Evolutionary conservation across 2,329 filamentous ascomycete species (phyloP), one percentile per base, ranked within the genome.

Genomic region (Ophiocordyceps unilateralis): DNA sequence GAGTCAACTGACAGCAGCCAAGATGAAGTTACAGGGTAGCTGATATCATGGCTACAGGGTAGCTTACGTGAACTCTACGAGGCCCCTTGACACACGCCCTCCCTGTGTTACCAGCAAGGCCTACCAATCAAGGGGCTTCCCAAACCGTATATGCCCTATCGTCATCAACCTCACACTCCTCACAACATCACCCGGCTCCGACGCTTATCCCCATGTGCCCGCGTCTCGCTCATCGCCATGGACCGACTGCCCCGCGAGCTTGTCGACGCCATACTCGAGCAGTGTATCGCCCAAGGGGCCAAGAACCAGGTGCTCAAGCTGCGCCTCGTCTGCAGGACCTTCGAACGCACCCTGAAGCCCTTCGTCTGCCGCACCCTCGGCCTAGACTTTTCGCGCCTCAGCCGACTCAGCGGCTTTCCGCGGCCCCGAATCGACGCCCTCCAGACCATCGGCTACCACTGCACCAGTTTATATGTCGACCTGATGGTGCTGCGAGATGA

Each of bases 401-500:
- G 63, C 49, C 58, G 51, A 46, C 53, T 55, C 41, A 61, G 54
- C 49, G 55, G 48, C 26, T 48, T 52, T 15, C 48, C 47, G 17
- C 61, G 53, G 5, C 63, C 60, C 1, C 54, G 60, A 41, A 46
- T 60, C n/a, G 58, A 61, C 50, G 62, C 61, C 7, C 52, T 72
- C n/a, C 59, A 62, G 47, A 64, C 62, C 2, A 59, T 70, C 41
- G 68, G 66, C 2, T 58, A 61, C 24, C 56, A 67, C n/a, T 69
- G 67, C 58, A 64, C 64, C 48, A 64, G 66, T 24, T 50, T 74
- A 5, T 69, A 67, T 45, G 58, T 73, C 40, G 69, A 74, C 50
- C 55, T 73, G 52, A 71, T 69, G 66, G 61, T 71, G 15, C 53
- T 73, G 32, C 63, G 69, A 48, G 69, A 73, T 50, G 67, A 71